Conservation (phyloP, 768 basidiomycete genomes). For the Naganishia kalamii region DNA sequence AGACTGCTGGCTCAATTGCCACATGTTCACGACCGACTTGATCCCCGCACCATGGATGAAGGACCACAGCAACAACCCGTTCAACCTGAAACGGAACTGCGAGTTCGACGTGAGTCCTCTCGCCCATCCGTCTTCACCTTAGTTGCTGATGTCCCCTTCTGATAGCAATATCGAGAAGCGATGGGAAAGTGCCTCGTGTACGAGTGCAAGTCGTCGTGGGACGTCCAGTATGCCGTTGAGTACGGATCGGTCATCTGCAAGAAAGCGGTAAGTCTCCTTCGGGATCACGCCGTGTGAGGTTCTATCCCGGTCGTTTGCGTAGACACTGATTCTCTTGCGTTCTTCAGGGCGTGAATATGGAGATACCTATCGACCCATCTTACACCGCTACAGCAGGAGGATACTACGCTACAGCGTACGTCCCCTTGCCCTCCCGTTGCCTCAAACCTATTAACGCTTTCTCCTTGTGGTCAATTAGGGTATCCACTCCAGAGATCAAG, state of each 20-base stretch:
- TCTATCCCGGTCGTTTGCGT: background rate
- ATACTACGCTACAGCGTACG: conserved; percentile 20
- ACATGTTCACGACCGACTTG: background rate
- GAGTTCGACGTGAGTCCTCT: background rate
- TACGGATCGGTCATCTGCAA: conserved; percentile 12
- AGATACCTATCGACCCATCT: background rate
- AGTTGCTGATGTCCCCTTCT: background rate
- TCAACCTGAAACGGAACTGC: conserved; percentile 9
- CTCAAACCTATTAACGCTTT: background rate
- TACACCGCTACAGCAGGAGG: conserved; percentile 15
- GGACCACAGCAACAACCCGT: background rate
- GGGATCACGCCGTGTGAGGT: background rate
- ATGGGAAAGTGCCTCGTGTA: conserved; percentile 10
- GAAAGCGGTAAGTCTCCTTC: conserved; percentile 16
- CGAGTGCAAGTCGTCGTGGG: conserved; percentile 13
- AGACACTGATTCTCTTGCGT: background rate
- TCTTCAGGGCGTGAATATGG: background rate
- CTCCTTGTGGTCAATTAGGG: background rate
- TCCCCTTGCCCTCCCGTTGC: background rate
- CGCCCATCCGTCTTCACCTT: background rate
- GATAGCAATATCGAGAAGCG: conserved; percentile 6
- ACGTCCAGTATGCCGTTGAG: conserved; percentile 20
- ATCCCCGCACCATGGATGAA: conserved; percentile 15
- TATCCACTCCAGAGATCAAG: background rate
- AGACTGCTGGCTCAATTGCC: conserved; percentile 18